A percentile compares a stretch with the other conserved stretches of the same genome.
These are phyloP conservation scores for Ustilago sp. DNA, from an alignment of 1,284 basidiomycete species.

Conservation along the genomic window DNA sequence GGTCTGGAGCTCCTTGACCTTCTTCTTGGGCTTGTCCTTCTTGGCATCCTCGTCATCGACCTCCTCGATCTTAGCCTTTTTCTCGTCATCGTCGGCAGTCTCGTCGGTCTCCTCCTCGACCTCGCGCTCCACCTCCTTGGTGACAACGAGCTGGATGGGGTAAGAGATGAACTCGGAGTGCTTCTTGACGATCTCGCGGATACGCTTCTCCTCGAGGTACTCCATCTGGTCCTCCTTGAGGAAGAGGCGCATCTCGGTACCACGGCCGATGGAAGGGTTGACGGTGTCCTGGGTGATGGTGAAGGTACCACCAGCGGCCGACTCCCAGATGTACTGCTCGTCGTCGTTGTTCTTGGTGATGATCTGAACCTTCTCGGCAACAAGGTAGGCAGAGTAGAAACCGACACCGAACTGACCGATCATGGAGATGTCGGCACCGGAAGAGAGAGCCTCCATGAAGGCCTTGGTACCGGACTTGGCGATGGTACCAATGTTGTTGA, in stretches of 20 bases:
- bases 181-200: conserved; percentile 99
- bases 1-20: conserved; percentile 78
- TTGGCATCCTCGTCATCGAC: conserved; percentile 85
- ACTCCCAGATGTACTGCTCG: conserved; percentile 99
- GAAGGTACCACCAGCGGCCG: conserved; percentile 98
- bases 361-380: conserved; percentile 97
- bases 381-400: conserved; percentile 99
- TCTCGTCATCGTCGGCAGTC: conserved; percentile 78
- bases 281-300: conserved; percentile 94
- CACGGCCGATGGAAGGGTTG: conserved; percentile 91
- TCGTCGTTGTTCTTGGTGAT: conserved; percentile 99
- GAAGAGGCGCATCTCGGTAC: conserved; percentile 92
- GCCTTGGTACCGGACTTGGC: conserved; percentile 97
- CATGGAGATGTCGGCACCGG: conserved; percentile 77
- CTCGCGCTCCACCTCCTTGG: conserved; percentile 96
- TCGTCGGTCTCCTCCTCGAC: conserved; percentile 79
- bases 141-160: conserved; percentile 97
- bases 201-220: conserved; percentile 98
- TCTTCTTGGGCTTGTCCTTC: conserved; percentile 85
- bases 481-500: conserved; percentile 99
- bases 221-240: conserved; percentile 99
- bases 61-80: conserved; percentile 79
- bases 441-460: conserved; percentile 90
- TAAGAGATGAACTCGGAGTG: conserved; percentile 99
- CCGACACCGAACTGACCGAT: conserved; percentile 94